Evolutionary conservation across 257 asterid species (phyloP).

Genomic region (Voacanga thouarsii): DNA sequence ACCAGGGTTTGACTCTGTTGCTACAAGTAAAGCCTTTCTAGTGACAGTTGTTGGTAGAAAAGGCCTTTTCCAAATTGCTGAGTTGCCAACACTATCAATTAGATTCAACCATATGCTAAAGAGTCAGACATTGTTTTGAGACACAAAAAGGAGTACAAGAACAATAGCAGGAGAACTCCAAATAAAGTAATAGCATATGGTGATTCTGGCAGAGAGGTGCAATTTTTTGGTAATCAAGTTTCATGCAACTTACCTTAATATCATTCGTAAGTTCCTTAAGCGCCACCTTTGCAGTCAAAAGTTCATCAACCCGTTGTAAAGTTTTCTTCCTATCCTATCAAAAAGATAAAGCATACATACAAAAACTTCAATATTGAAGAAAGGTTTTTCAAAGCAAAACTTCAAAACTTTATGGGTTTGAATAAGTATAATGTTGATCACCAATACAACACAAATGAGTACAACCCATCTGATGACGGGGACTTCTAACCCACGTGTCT

Average conservation of each 20-base stretch:
- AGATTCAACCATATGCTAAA: background rate
- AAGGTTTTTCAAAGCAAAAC: background rate
- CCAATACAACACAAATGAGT: background rate
- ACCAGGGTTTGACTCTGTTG: constrained; percentile 38
- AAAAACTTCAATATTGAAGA: background rate
- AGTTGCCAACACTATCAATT: constrained; percentile 7
- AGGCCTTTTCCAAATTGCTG: constrained; percentile 90
- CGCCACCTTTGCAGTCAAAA: constrained; percentile 64
- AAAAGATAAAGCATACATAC: constrained; percentile 15
- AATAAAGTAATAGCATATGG: background rate
- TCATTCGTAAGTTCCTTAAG: constrained; percentile 83
- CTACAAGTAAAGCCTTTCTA: constrained; percentile 62
- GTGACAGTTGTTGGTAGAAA: constrained; percentile 54
- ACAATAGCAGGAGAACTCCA: background rate
- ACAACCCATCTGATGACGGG: background rate
- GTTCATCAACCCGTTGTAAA: constrained; percentile 60
- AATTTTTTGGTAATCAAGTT: background rate
- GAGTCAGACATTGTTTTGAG: background rate
- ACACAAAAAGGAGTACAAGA: too few species aligned
- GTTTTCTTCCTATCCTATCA: constrained; percentile 92
- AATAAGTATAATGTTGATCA: background rate
- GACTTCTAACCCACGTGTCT: too few species aligned
- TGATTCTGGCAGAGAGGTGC: background rate
- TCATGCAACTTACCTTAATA: constrained; percentile 53
- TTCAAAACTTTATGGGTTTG: background rate